Base-by-base conservation (phyloP, 2,329 filamentous ascomycete species). In the Aspergillus ochraceoroseus region DNA sequence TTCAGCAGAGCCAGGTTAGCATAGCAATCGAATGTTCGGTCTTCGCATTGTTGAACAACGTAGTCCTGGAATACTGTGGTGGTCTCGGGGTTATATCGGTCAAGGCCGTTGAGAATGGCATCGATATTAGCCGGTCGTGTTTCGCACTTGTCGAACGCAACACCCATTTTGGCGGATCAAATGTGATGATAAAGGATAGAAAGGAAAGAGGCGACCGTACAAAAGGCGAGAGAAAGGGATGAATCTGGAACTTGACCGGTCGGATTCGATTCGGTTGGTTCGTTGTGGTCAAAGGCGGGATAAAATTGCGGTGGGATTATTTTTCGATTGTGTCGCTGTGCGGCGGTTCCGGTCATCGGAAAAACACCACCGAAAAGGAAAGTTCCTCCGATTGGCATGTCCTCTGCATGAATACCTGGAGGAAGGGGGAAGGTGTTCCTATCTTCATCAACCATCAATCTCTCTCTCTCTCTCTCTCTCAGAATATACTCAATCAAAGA, bases 11-110 rank as follows among this genome's bases (percentile, higher is more conserved):
- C 94, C 66, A 95, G 75, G 73, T 96, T 98, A 59, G 92, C 88
- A 70, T 95, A 96, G 75, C 84, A 87, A 71, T 98, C 92, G 70
- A 87, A 89, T 57, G 85, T 89, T 71, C 88, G 84, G 68, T 85
- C 82, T 70, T 96, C 90, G 75, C 92, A 98, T 73, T 98, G 92
- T 69, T 88, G 82, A 62, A 79, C 77, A 49, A 98, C 83, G 70
- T 98, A 98, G 66, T 87, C 84, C 76, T 98, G 90, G 68, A 98
- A 92, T 53, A 86, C 77, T 48, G 80, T 79, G 34, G 94, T 94
- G 36, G 92, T 95, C 74, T 98, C 92, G 28, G 92, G 92, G 70
- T 98, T 98, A 75, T 98, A 98, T 62, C 92, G 80, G 71, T 98
- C 92, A 51, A 98, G 86, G 57, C 92, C 90, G 71, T 90, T 95